These are phyloP conservation scores for Setaria italica DNA, from an alignment of 202 grass and related monocot genomes.

Conservation along the genomic window DNA sequence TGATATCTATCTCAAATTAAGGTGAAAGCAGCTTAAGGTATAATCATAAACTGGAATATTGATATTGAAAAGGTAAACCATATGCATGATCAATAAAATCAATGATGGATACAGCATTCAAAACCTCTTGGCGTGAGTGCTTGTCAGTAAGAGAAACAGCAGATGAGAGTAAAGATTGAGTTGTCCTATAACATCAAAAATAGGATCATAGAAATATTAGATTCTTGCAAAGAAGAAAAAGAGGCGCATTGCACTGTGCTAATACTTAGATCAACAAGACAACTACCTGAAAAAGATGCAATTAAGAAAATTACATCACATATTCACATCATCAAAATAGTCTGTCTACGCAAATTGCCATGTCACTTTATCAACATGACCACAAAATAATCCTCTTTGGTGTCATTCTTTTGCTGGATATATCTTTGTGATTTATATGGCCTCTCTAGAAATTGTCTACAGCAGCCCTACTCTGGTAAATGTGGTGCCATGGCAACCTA, in stretches of 20 bases:
- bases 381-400: conserved; percentile 9
- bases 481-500: background rate
- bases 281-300: conserved; percentile 14
- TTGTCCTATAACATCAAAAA: conserved; percentile 68
- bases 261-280: conserved; percentile 17
- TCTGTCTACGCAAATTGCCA: background rate
- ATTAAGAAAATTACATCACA: conserved; percentile 26
- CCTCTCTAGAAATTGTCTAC: background rate
- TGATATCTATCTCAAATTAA: conserved; percentile 79
- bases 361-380: conserved; percentile 15
- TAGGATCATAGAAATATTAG: conserved; percentile 36
- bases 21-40: conserved; percentile 34
- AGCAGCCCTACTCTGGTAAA: conserved; percentile 13
- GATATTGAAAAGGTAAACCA: conserved; percentile 32
- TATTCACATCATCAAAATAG: conserved; percentile 26
- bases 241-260: background rate
- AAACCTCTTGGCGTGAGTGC: conserved; percentile 79
- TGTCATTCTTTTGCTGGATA: conserved; percentile 2
- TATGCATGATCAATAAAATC: conserved; percentile 21
- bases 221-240: conserved; percentile 24
- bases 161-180: conserved; percentile 87
- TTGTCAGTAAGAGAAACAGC: conserved; percentile 79
- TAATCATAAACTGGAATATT: conserved; percentile 38
- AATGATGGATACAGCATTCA: conserved; percentile 88
- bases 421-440: background rate